Evolutionary conservation across 352 stramenopile species (phyloP).

Genomic region (Peronospora farinosa): DNA sequence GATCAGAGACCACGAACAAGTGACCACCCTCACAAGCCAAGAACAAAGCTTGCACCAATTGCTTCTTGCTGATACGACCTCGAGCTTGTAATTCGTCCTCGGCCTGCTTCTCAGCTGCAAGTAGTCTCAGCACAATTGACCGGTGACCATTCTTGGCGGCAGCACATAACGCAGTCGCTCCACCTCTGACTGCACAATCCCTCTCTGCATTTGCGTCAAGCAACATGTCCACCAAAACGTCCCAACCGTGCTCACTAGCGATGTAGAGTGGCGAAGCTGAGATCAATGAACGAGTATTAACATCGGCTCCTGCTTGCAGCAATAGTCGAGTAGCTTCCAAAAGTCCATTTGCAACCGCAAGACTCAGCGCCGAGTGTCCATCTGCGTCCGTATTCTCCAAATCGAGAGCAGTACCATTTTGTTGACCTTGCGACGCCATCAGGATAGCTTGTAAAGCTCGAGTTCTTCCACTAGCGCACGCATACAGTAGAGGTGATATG

Average conservation of each 20-base stretch:
- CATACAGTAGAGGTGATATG: slow-evolving; percentile 53
- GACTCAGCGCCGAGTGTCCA: slow-evolving; percentile 46
- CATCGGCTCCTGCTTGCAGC: slow-evolving; percentile 38
- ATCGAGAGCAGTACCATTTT: slow-evolving; percentile 11
- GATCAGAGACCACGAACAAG: slow-evolving; percentile 53
- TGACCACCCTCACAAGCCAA: slow-evolving; percentile 73
- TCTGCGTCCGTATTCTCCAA: slow-evolving; percentile 69
- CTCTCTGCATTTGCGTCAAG: slow-evolving; percentile 40
- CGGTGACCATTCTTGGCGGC: slow-evolving; percentile 74
- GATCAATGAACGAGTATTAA: slow-evolving; percentile 57
- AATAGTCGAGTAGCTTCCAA: slow-evolving; percentile 39
- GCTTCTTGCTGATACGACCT: slow-evolving; percentile 13
- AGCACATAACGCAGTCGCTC: slow-evolving; percentile 63
- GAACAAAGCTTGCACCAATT: slow-evolving; percentile 63
- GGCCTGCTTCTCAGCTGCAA: slow-evolving; percentile 32
- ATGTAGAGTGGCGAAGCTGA: slow-evolving; percentile 75
- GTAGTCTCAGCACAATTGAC: slow-evolving; percentile 43
- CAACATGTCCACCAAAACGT: slow-evolving; percentile 58
- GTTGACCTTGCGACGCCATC: slow-evolving; percentile 17
- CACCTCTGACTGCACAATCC: slow-evolving; percentile 38
- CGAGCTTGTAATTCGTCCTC: slow-evolving; percentile 6
- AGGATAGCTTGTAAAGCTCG: slow-evolving; percentile 44
- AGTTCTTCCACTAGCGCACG: slow-evolving; percentile 50
- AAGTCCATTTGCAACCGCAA: slow-evolving; percentile 56
- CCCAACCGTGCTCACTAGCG: slow-evolving; percentile 66